These are phyloP conservation scores for Fusarium napiforme DNA, from an alignment of 2,329 filamentous ascomycete species.

Conservation along the genomic window DNA sequence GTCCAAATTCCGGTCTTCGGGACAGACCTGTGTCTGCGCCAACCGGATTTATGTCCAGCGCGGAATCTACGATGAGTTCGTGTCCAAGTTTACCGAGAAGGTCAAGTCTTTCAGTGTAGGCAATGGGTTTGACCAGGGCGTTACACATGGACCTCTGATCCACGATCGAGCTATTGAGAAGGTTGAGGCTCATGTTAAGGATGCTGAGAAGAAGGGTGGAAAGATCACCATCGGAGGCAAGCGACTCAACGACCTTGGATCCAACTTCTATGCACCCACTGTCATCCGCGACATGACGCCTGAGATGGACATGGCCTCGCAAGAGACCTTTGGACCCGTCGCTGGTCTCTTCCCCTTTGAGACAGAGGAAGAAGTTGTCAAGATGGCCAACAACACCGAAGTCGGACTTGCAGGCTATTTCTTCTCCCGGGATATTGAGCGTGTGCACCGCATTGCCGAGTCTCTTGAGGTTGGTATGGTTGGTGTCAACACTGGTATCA, in stretches of 20 bases:
- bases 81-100: constrained; percentile 73
- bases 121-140: constrained; percentile 74
- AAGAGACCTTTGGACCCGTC: constrained; percentile 97
- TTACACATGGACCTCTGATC: constrained; percentile 86
- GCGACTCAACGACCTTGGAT: constrained; percentile 76
- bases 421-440: constrained; percentile 74
- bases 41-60: constrained; percentile 85
- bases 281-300: constrained; percentile 87
- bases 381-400: constrained; percentile 81
- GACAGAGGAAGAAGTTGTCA: constrained; percentile 88
- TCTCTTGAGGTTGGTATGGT: constrained; percentile 87
- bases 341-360: constrained; percentile 90
- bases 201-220: constrained; percentile 81
- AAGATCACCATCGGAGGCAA: constrained; percentile 81
- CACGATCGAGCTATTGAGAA: constrained; percentile 85
- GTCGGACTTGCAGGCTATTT: constrained; percentile 96
- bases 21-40: constrained; percentile 94
- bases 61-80: constrained; percentile 81
- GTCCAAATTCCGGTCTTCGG: constrained; percentile 93
- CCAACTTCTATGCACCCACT: constrained; percentile 90
- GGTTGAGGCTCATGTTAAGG: constrained; percentile 81
- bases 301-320: constrained; percentile 84
- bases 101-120: constrained; percentile 81
- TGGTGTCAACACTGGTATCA: constrained; percentile 80
- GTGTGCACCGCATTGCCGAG: constrained; percentile 72